Conservation (phyloP, 768 basidiomycete genomes). For the Tylopilus sp. region DNA sequence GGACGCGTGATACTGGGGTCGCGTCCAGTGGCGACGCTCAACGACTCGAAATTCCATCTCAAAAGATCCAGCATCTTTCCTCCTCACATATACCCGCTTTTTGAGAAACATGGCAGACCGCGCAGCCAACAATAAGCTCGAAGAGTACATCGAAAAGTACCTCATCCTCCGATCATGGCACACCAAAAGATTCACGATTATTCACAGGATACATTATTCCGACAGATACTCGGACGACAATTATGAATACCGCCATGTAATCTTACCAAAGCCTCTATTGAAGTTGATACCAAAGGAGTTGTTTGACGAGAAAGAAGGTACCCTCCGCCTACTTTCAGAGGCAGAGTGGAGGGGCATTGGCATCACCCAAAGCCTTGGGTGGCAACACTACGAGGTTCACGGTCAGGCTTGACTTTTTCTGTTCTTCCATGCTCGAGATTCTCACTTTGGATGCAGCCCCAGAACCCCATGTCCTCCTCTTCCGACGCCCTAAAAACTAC, state of each 20-base stretch:
- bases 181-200: slow-evolving; percentile 16
- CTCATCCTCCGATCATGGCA: slow-evolving; percentile 16
- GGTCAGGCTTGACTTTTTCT: slow-evolving; percentile 43
- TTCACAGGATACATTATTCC: slow-evolving; percentile 78
- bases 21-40: neutral
- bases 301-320: slow-evolving; percentile 75
- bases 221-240: slow-evolving; percentile 90
- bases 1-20: slow-evolving; percentile 23
- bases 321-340: slow-evolving; percentile 79
- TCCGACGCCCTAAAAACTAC: slow-evolving; percentile 76
- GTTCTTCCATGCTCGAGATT: neutral
- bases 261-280: slow-evolving; percentile 90
- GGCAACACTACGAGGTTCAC: slow-evolving; percentile 98
- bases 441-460: slow-evolving; percentile 53
- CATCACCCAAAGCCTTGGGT: slow-evolving; percentile 92
- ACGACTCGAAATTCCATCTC: neutral
- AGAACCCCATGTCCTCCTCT: slow-evolving; percentile 91
- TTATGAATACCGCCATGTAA: slow-evolving; percentile 97
- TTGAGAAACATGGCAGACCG: slow-evolving; percentile 26
- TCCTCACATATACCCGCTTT: slow-evolving; percentile 11
- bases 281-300: slow-evolving; percentile 89
- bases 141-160: slow-evolving; percentile 80
- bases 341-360: slow-evolving; percentile 96
- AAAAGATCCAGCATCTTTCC: neutral
- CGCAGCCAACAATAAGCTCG: slow-evolving; percentile 49